These are phyloP conservation scores for Colletotrichum lindemuthianum DNA, from an alignment of 2,329 filamentous ascomycete genomes.

Conservation along the genomic window DNA sequence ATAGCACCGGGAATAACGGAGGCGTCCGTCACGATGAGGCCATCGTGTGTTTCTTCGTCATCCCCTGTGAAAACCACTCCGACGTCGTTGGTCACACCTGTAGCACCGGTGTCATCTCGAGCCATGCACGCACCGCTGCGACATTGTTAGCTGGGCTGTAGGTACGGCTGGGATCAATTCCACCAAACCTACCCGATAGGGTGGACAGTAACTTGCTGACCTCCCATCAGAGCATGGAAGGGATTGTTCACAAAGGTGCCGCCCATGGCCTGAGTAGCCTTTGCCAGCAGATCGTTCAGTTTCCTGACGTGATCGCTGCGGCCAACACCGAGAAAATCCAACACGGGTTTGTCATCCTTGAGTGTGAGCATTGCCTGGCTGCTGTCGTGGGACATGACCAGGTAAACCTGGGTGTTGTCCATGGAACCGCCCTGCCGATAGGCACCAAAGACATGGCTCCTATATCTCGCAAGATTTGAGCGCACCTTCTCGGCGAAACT, in stretches of 20 bases:
- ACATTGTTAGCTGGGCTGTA: slow-evolving; percentile 33
- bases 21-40: slow-evolving; percentile 71
- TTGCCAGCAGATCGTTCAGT: slow-evolving; percentile 61
- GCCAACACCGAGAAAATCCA: slow-evolving; percentile 69
- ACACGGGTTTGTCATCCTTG: slow-evolving; percentile 66
- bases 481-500: slow-evolving; percentile 54
- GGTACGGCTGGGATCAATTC: slow-evolving; percentile 36
- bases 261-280: slow-evolving; percentile 66
- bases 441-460: slow-evolving; percentile 67
- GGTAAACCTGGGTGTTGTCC: slow-evolving; percentile 69
- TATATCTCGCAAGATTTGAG: slow-evolving; percentile 57
- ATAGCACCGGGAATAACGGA: slow-evolving; percentile 70
- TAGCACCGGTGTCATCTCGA: slow-evolving; percentile 63
- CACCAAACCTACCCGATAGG: slow-evolving; percentile 69
- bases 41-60: slow-evolving; percentile 61
- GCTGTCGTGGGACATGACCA: slow-evolving; percentile 75
- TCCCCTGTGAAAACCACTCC: slow-evolving; percentile 68
- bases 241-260: slow-evolving; percentile 70
- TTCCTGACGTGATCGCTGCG: slow-evolving; percentile 63
- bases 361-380: slow-evolving; percentile 70
- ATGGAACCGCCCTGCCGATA: slow-evolving; percentile 66
- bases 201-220: slow-evolving; percentile 72
- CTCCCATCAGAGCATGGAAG: slow-evolving; percentile 63
- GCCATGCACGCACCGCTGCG: slow-evolving; percentile 70
- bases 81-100: slow-evolving; percentile 69